Evolutionary conservation across 2,329 filamentous ascomycete genomes (phyloP), one percentile per base, ranked within the genome.

Genomic region (Volutella citrinella): DNA sequence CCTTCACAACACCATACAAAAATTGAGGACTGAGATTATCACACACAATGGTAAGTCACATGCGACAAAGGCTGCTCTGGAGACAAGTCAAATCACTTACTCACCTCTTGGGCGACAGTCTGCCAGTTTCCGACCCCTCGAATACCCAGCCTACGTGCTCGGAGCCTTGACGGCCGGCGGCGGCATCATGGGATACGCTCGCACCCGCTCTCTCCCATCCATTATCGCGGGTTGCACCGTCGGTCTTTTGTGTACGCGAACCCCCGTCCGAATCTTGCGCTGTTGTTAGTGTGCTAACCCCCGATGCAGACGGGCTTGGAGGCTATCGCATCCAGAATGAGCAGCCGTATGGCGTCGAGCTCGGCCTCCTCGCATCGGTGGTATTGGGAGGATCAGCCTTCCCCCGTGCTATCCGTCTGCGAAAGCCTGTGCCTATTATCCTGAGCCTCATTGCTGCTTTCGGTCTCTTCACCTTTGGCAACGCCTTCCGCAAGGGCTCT

Each of bases 321-420:
- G 90, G 84, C 46, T 82, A 86, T 56, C 85, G 90, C 39, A 81
- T 95, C 44, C 81, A 84, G 52, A 82, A 80, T 51, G 70, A 75
- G 42, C 76, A 88, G 59, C 60, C 85, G 4, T 95, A 93, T 61
- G 93, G 91, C 43, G 68, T 94, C 49, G 93, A 97, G 65, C 70
- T 95, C 26, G 87, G 84, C n/a, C 74, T 98, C 9, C 71, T 96
- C 26, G 93, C 93, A 5, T 95, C 87, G 1, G 54, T 88, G n/a
- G 68, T 97, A 17, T 75, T 98, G 21, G 91, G 76, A 25, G 89
- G 88, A 14, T 85, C 85, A 25, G 84, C 87, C 3, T 82, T 97
- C 40, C 93, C 93, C 10, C 77, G 93, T 32, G 93, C 89, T 5
- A 80, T 98, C 55, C 87, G 81, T 61, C 76, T 82, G 25, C 72